Evolutionary conservation across 192 early-diverging fungal species (phyloP).

Genomic region (Backusella sp.): DNA sequence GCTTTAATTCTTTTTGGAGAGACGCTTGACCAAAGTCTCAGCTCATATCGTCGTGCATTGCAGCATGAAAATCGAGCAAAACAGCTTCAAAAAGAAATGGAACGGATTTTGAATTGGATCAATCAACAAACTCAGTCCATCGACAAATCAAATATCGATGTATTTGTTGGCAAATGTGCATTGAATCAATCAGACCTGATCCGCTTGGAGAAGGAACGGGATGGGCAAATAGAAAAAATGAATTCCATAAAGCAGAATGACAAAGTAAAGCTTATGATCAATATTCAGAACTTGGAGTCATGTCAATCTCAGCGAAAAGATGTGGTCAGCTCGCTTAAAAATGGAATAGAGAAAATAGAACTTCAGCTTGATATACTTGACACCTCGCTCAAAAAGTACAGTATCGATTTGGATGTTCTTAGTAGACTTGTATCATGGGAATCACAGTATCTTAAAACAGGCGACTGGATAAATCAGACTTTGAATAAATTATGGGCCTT

Average conservation of each 20-base stretch:
- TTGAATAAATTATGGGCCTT: slow-evolving; percentile 17
- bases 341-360: neutral
- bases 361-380: neutral
- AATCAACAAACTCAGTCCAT: slow-evolving; percentile 7
- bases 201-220: slow-evolving; percentile 18
- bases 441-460: neutral
- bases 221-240: slow-evolving; percentile 12
- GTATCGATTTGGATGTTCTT: slow-evolving; percentile 11
- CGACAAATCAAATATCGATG: neutral
- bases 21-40: slow-evolving; percentile 23
- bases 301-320: too few species aligned
- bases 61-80: slow-evolving; percentile 20
- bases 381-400: slow-evolving; percentile 14
- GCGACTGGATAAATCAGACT: slow-evolving; percentile 16
- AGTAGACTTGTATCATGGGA: slow-evolving; percentile 21
- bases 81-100: slow-evolving; percentile 17
- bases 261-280: slow-evolving; percentile 10
- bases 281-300: slow-evolving; percentile 14
- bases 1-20: slow-evolving; percentile 31
- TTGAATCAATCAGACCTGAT: slow-evolving; percentile 17
- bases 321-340: neutral
- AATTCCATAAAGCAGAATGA: slow-evolving; percentile 14
- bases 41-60: slow-evolving; percentile 24
- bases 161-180: slow-evolving; percentile 7
- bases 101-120: slow-evolving; percentile 16